Evolutionary conservation across 371 early-diverging fungal genomes (phyloP).

Genomic region (Lichtheimia ramosa): DNA sequence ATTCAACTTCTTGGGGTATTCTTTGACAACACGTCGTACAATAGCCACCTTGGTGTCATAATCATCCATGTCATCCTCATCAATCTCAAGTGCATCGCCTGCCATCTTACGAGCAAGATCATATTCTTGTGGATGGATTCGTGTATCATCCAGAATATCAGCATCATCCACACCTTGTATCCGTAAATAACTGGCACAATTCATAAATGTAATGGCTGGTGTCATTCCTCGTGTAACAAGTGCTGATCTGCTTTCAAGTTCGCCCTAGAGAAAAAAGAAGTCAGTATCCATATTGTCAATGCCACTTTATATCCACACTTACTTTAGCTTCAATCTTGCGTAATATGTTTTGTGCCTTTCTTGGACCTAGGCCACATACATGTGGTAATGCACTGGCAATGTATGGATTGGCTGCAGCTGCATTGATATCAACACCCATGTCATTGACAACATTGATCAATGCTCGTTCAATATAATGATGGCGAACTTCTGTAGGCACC

Average conservation of each 20-base stretch:
- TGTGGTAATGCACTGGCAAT: slow-evolving; percentile 77
- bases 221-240: slow-evolving; percentile 69
- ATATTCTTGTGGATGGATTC: slow-evolving; percentile 96
- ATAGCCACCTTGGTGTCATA: slow-evolving; percentile 52
- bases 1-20: slow-evolving; percentile 78
- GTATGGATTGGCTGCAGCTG: slow-evolving; percentile 68
- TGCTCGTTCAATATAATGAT: slow-evolving; percentile 77
- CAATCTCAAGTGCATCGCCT: slow-evolving; percentile 93
- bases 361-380: slow-evolving; percentile 93
- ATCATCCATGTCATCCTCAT: slow-evolving; percentile 80
- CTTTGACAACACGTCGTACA: slow-evolving; percentile 82
- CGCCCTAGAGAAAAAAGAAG: slow-evolving; percentile 20
- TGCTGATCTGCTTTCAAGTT: slow-evolving; percentile 68
- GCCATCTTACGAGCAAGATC: slow-evolving; percentile 96
- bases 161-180: slow-evolving; percentile 61
- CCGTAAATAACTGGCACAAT: slow-evolving; percentile 90
- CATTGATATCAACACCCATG: slow-evolving; percentile 91
- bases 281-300: too few relatives aligned
- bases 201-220: slow-evolving; percentile 84
- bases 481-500: slow-evolving; percentile 67
- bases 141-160: slow-evolving; percentile 90
- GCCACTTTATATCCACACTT: background rate
- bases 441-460: slow-evolving; percentile 85
- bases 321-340: slow-evolving; percentile 50
- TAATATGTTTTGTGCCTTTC: slow-evolving; percentile 82